Percentiles rank a stretch among this genome's conserved stretches.
phyloP scores from a whole-genome alignment of 768 basidiomycete species.

The Mycena maculata region DNA sequence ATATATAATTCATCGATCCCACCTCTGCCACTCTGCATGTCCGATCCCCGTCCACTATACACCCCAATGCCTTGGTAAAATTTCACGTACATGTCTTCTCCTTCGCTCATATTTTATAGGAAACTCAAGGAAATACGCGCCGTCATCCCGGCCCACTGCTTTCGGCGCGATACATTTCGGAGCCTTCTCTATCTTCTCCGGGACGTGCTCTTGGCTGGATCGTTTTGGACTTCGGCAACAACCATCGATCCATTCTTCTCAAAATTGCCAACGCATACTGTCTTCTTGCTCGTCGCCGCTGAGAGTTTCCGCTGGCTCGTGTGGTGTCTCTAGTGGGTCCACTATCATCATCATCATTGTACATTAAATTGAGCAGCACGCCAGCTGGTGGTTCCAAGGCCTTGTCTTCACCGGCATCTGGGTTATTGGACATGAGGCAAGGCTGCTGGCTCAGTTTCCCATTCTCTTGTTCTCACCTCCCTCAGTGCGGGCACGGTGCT shows the following conservation, averaged over 20 bases:
- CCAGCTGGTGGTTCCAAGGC: constrained; percentile 72
- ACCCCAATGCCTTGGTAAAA: constrained; percentile 23
- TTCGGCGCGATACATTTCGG: constrained; percentile 54
- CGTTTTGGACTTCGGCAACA: constrained; percentile 56
- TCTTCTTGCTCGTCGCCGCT: constrained; percentile 49
- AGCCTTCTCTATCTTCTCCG: constrained; percentile 58
- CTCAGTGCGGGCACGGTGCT: constrained; percentile 66
- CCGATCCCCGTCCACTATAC: not conserved
- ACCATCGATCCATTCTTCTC: constrained; percentile 58
- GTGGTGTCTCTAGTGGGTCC: constrained; percentile 61
- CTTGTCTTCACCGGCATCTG: constrained; percentile 69
- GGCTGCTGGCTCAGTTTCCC: not conserved
- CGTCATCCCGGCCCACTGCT: constrained; percentile 60
- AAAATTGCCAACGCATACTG: constrained; percentile 32
- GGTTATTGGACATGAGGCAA: constrained; percentile 70
- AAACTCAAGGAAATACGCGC: constrained; percentile 62
- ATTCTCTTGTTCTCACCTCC: not conserved
- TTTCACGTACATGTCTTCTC: not conserved
- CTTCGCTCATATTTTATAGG: constrained; percentile 42
- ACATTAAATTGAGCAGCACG: not conserved
- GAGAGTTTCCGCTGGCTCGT: constrained; percentile 54
- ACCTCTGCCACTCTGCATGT: no score
- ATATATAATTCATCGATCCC: not conserved
- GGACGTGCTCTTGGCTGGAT: constrained; percentile 57
- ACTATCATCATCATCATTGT: not conserved